Percentiles rank a stretch among this genome's conserved stretches.
These are phyloP conservation scores for Pseudocercospora crystallina DNA, from an alignment of 2,329 filamentous ascomycete species.

Conservation along the genomic window DNA sequence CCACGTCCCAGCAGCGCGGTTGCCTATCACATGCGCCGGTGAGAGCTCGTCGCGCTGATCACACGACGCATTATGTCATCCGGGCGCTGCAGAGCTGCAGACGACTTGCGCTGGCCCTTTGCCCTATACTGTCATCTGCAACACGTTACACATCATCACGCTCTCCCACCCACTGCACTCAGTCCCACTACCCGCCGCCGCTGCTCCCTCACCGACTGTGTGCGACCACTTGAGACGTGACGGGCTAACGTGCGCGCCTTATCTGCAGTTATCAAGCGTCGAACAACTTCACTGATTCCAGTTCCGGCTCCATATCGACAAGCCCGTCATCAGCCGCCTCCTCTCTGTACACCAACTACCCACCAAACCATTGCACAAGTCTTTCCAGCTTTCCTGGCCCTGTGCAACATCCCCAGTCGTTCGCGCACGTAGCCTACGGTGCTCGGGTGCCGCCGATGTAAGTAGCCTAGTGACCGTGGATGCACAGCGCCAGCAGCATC, in stretches of 20 bases:
- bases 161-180: slow-evolving; percentile 9
- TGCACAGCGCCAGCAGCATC: slow-evolving; percentile 20
- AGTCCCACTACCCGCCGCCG: slow-evolving; percentile 1
- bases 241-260: slow-evolving; percentile 12
- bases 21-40: slow-evolving; percentile 22
- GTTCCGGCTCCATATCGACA: slow-evolving; percentile 54
- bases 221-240: slow-evolving; percentile 12
- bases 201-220: slow-evolving; percentile 12
- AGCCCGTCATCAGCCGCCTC: slow-evolving; percentile 54
- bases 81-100: slow-evolving; percentile 19
- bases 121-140: slow-evolving; percentile 19
- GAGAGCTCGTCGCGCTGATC: slow-evolving; percentile 18
- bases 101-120: slow-evolving; percentile 10
- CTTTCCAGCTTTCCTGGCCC: slow-evolving; percentile 34
- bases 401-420: slow-evolving; percentile 38
- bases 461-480: slow-evolving; percentile 39
- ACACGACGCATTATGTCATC: slow-evolving; percentile 27
- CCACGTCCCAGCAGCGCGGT: slow-evolving; percentile 19
- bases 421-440: slow-evolving; percentile 42
- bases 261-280: slow-evolving; percentile 48
- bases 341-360: slow-evolving; percentile 36
- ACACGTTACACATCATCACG: slow-evolving; percentile 27
- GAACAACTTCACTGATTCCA: slow-evolving; percentile 56
- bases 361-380: slow-evolving; percentile 38
- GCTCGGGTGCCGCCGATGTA: slow-evolving; percentile 46